Conservation (phyloP, 169 alveolate genomes). For the Plasmodium vinckei region DNA sequence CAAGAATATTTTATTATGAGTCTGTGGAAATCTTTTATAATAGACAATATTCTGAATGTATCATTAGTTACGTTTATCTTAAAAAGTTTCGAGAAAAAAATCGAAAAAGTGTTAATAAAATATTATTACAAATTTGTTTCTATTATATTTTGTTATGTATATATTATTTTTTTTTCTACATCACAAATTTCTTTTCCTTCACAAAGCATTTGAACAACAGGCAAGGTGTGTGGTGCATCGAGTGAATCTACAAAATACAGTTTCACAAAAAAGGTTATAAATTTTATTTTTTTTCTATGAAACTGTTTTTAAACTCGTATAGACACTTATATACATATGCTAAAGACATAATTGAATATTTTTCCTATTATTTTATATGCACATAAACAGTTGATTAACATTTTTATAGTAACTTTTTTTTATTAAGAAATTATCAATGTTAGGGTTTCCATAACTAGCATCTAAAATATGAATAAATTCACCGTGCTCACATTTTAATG, state of each 20-base stretch:
- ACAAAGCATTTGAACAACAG: conserved; percentile 76
- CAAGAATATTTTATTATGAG: conserved; percentile 65
- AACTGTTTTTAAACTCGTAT: too few relatives aligned
- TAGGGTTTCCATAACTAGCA: conserved; percentile 77
- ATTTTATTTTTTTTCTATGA: not conserved
- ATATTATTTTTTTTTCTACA: conserved; percentile 34
- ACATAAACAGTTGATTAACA: too few relatives aligned
- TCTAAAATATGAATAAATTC: conserved; percentile 70
- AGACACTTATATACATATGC: too few relatives aligned
- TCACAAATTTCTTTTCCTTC: conserved; percentile 74
- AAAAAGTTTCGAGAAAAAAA: not conserved
- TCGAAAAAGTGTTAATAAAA: not conserved
- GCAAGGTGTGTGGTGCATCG: conserved; percentile 76
- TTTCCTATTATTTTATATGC: too few relatives aligned
- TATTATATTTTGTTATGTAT: not conserved
- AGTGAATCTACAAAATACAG: conserved; percentile 22
- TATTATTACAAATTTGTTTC: not conserved
- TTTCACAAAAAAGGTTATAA: not conserved
- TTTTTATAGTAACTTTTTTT: conserved; percentile 41
- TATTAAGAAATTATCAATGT: conserved; percentile 55
- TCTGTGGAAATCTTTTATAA: conserved; percentile 70
- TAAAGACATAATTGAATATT: too few relatives aligned
- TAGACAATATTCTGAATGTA: conserved; percentile 59
- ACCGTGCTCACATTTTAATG: conserved; percentile 20
- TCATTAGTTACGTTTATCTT: conserved; percentile 62